These are phyloP conservation scores for Colletotrichum filicis DNA, from an alignment of 2,329 filamentous ascomycete genomes.

Conservation along the genomic window DNA sequence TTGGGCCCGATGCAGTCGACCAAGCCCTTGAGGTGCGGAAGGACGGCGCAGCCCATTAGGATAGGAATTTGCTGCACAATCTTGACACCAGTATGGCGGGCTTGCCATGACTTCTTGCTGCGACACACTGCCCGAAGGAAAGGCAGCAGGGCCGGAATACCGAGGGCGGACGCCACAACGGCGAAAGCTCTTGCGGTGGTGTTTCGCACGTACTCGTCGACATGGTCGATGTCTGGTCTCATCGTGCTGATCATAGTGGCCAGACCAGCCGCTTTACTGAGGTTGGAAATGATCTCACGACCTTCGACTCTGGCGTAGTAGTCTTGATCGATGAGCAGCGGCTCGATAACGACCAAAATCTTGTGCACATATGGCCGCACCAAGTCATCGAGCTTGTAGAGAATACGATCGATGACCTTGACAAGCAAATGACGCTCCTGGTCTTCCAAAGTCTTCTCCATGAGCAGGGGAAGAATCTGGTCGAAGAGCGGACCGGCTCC, in stretches of 20 bases:
- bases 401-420: constrained; percentile 97
- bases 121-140: constrained; percentile 96
- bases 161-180: constrained; percentile 94
- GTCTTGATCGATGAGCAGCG: constrained; percentile 98
- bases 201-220: constrained; percentile 98
- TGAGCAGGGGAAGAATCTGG: constrained; percentile 94
- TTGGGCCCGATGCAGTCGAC: constrained; percentile 98
- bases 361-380: constrained; percentile 98
- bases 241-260: constrained; percentile 99
- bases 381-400: constrained; percentile 98
- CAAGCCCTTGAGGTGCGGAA: constrained; percentile 94
- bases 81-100: constrained; percentile 97
- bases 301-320: constrained; percentile 99
- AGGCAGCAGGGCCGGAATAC: constrained; percentile 93
- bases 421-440: constrained; percentile 98
- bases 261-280: constrained; percentile 94
- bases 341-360: constrained; percentile 98
- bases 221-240: constrained; percentile 98
- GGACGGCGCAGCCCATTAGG: constrained; percentile 95
- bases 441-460: constrained; percentile 98
- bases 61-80: constrained; percentile 99
- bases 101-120: constrained; percentile 99
- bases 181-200: constrained; percentile 97
- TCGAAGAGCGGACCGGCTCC: constrained; percentile 95
- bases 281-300: constrained; percentile 97